phyloP scores from a whole-genome alignment of 805 yeast genomes.

The Ogataea pini region DNA sequence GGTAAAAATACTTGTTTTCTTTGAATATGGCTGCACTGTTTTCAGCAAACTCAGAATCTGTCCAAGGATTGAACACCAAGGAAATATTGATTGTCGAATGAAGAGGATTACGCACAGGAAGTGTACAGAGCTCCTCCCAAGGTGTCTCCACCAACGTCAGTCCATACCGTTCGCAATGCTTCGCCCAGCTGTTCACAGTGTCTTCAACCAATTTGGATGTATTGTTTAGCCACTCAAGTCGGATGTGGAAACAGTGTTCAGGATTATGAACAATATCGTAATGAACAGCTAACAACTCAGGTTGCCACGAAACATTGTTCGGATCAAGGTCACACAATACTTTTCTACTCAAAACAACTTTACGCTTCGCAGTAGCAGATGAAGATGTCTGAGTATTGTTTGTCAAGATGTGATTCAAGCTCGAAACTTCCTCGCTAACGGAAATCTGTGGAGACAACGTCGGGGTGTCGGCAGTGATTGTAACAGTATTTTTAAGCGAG shows the following conservation, averaged over 20 bases:
- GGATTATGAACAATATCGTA: constrained; percentile 93
- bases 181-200: constrained; percentile 70
- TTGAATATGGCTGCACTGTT: constrained; percentile 40
- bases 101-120: constrained; percentile 81
- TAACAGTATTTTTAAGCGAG: constrained; percentile 11
- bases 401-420: constrained; percentile 6
- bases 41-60: constrained; percentile 49
- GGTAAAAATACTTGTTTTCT: constrained; percentile 70
- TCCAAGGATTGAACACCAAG: constrained; percentile 72
- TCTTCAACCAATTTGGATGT: constrained; percentile 86
- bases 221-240: constrained; percentile 90
- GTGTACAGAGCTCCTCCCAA: constrained; percentile 77
- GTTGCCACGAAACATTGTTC: constrained; percentile 64
- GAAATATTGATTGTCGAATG: constrained; percentile 76
- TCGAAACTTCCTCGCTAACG: constrained; percentile 10
- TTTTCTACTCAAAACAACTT: constrained; percentile 64
- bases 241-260: constrained; percentile 87
- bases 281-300: constrained; percentile 79
- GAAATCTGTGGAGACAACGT: constrained; percentile 17
- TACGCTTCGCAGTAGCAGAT: constrained; percentile 10
- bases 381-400: constrained; percentile 5
- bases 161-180: constrained; percentile 85
- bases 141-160: constrained; percentile 84
- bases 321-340: constrained; percentile 78
- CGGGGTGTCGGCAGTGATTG: constrained; percentile 8